These are phyloP conservation scores for Pleurotus pulmonarius DNA, from an alignment of 768 basidiomycete genomes.

Conservation along the genomic window DNA sequence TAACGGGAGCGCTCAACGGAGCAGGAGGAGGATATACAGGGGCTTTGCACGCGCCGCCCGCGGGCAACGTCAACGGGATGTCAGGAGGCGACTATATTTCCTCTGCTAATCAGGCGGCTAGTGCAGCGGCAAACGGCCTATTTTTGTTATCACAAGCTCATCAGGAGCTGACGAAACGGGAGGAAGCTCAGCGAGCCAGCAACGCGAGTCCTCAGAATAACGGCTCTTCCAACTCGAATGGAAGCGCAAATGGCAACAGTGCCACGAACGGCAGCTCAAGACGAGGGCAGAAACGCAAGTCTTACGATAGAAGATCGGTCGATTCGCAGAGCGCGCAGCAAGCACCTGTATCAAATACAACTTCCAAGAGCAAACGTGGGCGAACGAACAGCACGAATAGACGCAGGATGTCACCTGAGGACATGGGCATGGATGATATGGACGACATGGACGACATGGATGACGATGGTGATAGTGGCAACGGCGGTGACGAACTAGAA, in stretches of 20 bases:
- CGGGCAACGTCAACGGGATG: conserved; percentile 35
- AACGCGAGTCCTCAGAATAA: conserved; percentile 19
- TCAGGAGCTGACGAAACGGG: conserved; percentile 94
- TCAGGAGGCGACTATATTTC: conserved; percentile 26
- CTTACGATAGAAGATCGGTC: conserved; percentile 39
- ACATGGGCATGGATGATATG: conserved; percentile 30
- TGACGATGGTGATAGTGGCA: conserved; percentile 37
- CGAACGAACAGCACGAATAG: conserved; percentile 26
- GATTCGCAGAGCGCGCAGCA: conserved; percentile 20
- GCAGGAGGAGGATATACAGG: conserved; percentile 31
- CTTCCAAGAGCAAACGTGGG: conserved; percentile 33
- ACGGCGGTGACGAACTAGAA: conserved; percentile 26
- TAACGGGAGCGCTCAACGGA: conserved; percentile 73
- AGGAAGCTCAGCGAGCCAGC: conserved; percentile 71
- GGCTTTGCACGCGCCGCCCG: conserved; percentile 41
- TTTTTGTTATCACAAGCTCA: conserved; percentile 94
- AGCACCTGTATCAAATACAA: conserved; percentile 19
- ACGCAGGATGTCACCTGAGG: conserved; percentile 31
- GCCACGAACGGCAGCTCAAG: conserved; percentile 30
- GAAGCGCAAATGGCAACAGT: conserved; percentile 28
- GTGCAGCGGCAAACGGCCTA: conserved; percentile 83
- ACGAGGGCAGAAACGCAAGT: conserved; percentile 72
- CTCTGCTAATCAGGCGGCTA: conserved; percentile 55
- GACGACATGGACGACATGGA: conserved; percentile 25
- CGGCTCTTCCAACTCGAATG: conserved; percentile 10